Percentiles rank a stretch among this genome's conserved stretches.
These are phyloP conservation scores for Acer yangbiense DNA, from an alignment of 345 rosid genomes.

Conservation along the genomic window DNA sequence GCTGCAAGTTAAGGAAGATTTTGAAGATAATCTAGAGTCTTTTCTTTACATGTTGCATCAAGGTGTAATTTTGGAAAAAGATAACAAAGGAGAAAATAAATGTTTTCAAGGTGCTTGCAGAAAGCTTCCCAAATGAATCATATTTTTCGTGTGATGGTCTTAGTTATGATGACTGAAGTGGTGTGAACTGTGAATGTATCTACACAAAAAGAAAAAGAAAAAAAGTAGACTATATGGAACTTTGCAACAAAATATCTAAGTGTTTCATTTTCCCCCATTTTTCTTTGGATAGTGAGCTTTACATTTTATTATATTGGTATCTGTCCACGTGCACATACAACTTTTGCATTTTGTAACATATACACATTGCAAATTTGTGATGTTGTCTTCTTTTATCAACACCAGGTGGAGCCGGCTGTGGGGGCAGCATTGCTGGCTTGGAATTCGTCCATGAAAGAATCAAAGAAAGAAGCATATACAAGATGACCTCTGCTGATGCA, in stretches of 20 bases:
- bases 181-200: not conserved
- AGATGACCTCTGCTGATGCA: conserved; percentile 10
- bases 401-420: conserved; percentile 73
- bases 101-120: not conserved
- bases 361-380: not conserved
- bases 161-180: not conserved
- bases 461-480: conserved; percentile 14
- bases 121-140: not conserved
- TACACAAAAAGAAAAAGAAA: no score
- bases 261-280: not conserved
- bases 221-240: not conserved
- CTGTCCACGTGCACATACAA: not conserved
- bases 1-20: not conserved
- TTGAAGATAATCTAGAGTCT: not conserved
- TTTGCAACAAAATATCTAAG: not conserved
- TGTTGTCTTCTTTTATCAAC: conserved; percentile 4
- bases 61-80: not conserved
- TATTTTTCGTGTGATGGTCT: not conserved
- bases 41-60: not conserved
- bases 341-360: not conserved
- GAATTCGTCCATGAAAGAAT: conserved; percentile 41
- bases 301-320: not conserved
- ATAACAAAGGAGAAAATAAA: no score
- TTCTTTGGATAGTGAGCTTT: not conserved
- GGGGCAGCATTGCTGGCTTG: conserved; percentile 74